Percentiles rank a stretch among this genome's conserved stretches.
Conservation (phyloP, 768 basidiomycete genomes). For the Russula sp. region DNA sequence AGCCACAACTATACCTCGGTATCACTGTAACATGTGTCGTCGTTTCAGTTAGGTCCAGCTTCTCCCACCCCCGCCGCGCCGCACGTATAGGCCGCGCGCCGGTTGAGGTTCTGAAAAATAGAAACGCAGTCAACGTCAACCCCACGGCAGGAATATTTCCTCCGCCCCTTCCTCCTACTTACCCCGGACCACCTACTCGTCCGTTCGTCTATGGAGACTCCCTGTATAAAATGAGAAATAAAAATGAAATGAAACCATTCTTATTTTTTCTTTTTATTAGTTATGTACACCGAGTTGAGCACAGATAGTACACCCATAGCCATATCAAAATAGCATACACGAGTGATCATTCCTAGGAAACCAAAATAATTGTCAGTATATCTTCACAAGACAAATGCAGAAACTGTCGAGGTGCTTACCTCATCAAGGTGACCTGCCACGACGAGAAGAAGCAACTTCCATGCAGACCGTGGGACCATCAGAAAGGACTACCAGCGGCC, state of each 20-base stretch:
- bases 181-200: not conserved
- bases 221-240: not conserved
- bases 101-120: constrained; percentile 1
- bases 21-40: not conserved
- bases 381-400: not conserved
- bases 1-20: constrained; percentile 6
- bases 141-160: not conserved
- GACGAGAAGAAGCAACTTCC: not conserved
- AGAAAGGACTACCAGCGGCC: not conserved
- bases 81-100: not conserved
- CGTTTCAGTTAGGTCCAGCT: not conserved
- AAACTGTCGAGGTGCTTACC: not conserved
- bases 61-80: not conserved
- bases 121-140: not conserved
- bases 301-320: constrained; percentile 9
- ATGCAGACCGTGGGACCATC: not conserved
- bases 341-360: not conserved
- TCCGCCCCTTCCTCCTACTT: not conserved
- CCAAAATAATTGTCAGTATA: not conserved
- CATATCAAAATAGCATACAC: constrained; percentile 7
- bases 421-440: not conserved
- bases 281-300: constrained; percentile 10
- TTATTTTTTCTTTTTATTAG: not conserved
- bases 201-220: not conserved
- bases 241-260: not conserved